Base-by-base conservation (phyloP, 306 rosid species). In the Sophora flavescens region DNA sequence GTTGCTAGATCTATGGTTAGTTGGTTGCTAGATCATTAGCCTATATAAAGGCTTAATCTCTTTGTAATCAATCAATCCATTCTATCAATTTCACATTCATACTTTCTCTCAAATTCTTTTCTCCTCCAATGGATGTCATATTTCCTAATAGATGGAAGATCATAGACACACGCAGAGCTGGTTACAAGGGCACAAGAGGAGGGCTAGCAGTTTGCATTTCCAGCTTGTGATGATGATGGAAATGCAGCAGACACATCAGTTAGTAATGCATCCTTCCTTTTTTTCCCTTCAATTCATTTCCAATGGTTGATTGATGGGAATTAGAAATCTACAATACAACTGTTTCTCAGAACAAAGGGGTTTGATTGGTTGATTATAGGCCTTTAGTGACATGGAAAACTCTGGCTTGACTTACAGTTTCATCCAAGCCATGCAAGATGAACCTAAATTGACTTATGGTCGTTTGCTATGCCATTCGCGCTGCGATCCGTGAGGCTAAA, bases 321-420 rank as follows among this genome's bases (percentile, higher is more conserved):
- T 16, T 73, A 15, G 18, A 42, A 42, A 42, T 42, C 63, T 3
- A 57, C 2, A 70, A 64, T 12, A n/a, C 3, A 48, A 18, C 41
- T 18, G 48, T 32, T 32, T 68, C 44, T 74, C 26, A 54, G 73
- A 53, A 42, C n/a, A 6, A 54, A 12, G n/a, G 9, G 6, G 26
- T 75, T 71, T 79, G 65, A 6, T 26, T 58, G 53, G 38, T 63
- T 68, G 11, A 10, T 63, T n/a, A n/a, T 54, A 91, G 92, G 93
- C 87, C 50, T 78, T 91, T 0, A 50, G 86, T 2, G 84, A 88
- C 9, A 83, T 38, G 30, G 69, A 77, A 8, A 69, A 71, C 4
- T 51, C 84, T 8, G 97, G 97, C 9, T 74, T 91, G 86, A 91
- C 97, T 5, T 91, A 77, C 33, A 85, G 87, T 80, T 87, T 89